Base-by-base conservation (phyloP, 805 yeast genomes). In the Barnettozyma salicaria region DNA sequence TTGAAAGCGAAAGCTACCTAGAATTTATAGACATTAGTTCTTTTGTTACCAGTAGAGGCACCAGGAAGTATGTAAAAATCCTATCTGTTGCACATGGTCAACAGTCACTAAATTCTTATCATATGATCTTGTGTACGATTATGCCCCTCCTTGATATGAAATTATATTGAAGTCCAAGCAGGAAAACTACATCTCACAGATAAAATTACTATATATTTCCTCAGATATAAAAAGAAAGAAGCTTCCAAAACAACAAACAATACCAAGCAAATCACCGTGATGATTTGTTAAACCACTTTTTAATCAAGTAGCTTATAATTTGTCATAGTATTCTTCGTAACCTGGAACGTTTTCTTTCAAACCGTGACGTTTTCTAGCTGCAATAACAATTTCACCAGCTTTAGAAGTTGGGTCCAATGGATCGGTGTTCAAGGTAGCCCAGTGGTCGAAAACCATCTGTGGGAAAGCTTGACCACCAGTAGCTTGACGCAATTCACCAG, bases 401-500 rank as follows among this genome's bases (percentile, higher is more conserved):
- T 76, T 77, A 56, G 79, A 55, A 60, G 80, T 55, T 65, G 89
- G 80, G 73, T 90, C 97, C 56, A 83, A 72, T 67, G 95, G 95
- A 72, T 88, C 92, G 71, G 96, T 95, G 57, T 65, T 63, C 77
- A 92, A 74, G 60, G 86, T 70, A 55, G 87, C 75, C 97, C 97
- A 90, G 72, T 90, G 98, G 72, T 92, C 97, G 74, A 90, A 92
- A 71, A 92, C 94, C 95, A 92, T 79, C 78, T 90, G 97, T 75
- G 98, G 98, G 98, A 90, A 90, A 71, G 98, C 98, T 80, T 90
- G 98, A 73, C 98, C 98, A 85, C 96, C 97, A 65, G 98, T 90
- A 66, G 97, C 96, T 77, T 90, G 97, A 80, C 98, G 87, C 67
- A 90, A 83, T 65, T 89, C 96, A 78, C 94, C 92, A 61, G 96